phyloP scores from a whole-genome alignment of 768 basidiomycete species.

The Hydnum rufescens region DNA sequence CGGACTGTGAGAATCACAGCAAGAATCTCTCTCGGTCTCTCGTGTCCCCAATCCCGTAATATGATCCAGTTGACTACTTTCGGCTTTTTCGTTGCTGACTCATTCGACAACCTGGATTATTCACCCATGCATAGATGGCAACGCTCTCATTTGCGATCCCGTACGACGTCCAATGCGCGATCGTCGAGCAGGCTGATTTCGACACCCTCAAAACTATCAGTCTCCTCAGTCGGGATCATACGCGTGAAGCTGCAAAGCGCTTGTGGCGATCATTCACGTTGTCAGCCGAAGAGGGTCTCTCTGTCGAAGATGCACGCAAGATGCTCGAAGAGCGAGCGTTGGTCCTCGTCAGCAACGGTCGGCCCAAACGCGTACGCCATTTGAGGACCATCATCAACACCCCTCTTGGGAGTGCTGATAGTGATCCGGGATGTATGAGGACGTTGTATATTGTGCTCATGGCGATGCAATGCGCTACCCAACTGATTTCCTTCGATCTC shows the following conservation, averaged over 20 bases:
- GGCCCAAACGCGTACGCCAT: neutral
- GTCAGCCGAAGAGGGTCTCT: neutral
- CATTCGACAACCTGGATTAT: too few relatives aligned
- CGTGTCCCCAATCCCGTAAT: too few relatives aligned
- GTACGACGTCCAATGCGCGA: neutral
- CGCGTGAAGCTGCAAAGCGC: neutral
- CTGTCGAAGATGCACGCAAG: neutral
- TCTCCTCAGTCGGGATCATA: neutral
- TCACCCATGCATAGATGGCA: neutral
- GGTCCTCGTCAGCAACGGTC: neutral
- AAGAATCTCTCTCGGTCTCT: too few relatives aligned
- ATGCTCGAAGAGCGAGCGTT: neutral
- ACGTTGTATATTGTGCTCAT: too few relatives aligned
- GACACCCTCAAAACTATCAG: neutral
- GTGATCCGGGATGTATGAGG: too few relatives aligned
- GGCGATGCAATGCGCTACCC: too few relatives aligned
- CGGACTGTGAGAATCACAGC: too few relatives aligned
- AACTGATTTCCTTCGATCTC: too few relatives aligned
- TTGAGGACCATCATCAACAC: neutral
- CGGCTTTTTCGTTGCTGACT: too few relatives aligned
- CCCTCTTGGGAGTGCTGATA: too few relatives aligned
- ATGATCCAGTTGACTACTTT: too few relatives aligned
- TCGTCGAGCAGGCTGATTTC: neutral
- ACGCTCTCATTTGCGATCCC: neutral
- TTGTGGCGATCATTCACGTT: neutral